Percentiles rank a stretch among this genome's conserved stretches.
These are phyloP conservation scores for Thozetella sp. DNA, from an alignment of 495 filamentous ascomycete genomes.

Conservation along the genomic window DNA sequence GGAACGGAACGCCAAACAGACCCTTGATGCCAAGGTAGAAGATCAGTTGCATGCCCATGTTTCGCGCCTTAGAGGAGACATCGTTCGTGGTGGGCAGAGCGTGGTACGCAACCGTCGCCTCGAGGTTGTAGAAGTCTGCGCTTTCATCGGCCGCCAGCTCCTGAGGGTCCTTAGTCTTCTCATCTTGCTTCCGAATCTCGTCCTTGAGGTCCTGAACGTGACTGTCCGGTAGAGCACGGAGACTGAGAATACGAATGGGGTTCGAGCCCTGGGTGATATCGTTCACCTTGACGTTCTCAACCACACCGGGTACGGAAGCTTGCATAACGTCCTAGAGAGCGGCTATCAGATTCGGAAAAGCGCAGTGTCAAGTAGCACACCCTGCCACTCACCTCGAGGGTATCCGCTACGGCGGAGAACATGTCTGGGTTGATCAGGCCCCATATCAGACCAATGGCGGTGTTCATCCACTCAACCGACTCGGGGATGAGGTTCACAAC, in stretches of 20 bases:
- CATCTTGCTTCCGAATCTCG: slow-evolving; percentile 75
- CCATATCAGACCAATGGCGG: slow-evolving; percentile 79
- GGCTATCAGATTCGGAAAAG: not conserved
- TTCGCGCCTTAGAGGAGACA: slow-evolving; percentile 77
- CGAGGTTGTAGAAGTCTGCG: slow-evolving; percentile 92
- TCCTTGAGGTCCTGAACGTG: slow-evolving; percentile 80
- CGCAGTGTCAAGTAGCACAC: slow-evolving; percentile 12
- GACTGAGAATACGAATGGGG: slow-evolving; percentile 83
- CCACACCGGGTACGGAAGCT: slow-evolving; percentile 82
- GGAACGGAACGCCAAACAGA: slow-evolving; percentile 84
- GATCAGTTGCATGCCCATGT: slow-evolving; percentile 93
- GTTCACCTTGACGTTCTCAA: slow-evolving; percentile 94
- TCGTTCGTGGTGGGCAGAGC: slow-evolving; percentile 71
- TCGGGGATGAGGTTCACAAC: slow-evolving; percentile 87
- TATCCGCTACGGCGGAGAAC: slow-evolving; percentile 66
- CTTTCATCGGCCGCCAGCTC: slow-evolving; percentile 88
- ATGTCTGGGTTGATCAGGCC: slow-evolving; percentile 91
- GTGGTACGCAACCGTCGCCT: slow-evolving; percentile 92
- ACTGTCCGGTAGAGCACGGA: slow-evolving; percentile 82
- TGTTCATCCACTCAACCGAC: slow-evolving; percentile 93
- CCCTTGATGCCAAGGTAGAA: slow-evolving; percentile 91
- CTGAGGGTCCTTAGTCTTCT: slow-evolving; percentile 80
- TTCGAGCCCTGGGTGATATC: slow-evolving; percentile 95
- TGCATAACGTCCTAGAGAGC: slow-evolving; percentile 81
- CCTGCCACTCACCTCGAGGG: slow-evolving; percentile 33